Evolutionary conservation across 2,329 filamentous ascomycete species (phyloP).

Genomic region (Fonsecaea monophora): DNA sequence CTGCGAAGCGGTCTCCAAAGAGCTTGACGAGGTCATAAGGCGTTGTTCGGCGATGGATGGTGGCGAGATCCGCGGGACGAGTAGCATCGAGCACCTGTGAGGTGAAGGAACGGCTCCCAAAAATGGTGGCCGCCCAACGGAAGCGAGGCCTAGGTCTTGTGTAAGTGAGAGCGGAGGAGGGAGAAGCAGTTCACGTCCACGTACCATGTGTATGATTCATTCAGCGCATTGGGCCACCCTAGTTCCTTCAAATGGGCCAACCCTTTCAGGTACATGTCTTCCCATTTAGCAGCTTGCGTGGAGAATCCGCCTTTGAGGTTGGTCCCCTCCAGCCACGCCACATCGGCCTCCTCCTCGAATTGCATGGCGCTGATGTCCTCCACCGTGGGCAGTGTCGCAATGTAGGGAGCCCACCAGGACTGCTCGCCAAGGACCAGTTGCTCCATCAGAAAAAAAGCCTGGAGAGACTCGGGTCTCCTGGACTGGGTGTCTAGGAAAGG

Average conservation of each 20-base stretch:
- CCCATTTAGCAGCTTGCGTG: slow-evolving; percentile 47
- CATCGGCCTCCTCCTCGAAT: slow-evolving; percentile 69
- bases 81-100: slow-evolving; percentile 51
- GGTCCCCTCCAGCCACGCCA: slow-evolving; percentile 54
- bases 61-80: slow-evolving; percentile 36
- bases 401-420: slow-evolving; percentile 74
- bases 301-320: slow-evolving; percentile 42
- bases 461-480: slow-evolving; percentile 28
- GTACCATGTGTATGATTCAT: slow-evolving; percentile 50
- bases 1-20: slow-evolving; percentile 66
- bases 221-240: slow-evolving; percentile 42
- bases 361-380: slow-evolving; percentile 66
- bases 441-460: slow-evolving; percentile 69
- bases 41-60: slow-evolving; percentile 41
- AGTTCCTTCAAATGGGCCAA: slow-evolving; percentile 44
- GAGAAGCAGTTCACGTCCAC: slow-evolving; percentile 15
- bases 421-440: slow-evolving; percentile 65
- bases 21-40: slow-evolving; percentile 47
- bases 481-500: slow-evolving; percentile 33
- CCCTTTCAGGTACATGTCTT: slow-evolving; percentile 47
- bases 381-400: slow-evolving; percentile 69
- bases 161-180: neutral
- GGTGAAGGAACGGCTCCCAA: slow-evolving; percentile 54
- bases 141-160: slow-evolving; percentile 49
- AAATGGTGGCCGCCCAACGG: slow-evolving; percentile 55